Evolutionary conservation across 176 grass and related monocot species (phyloP).

Genomic region (Aegilops sharonensis): DNA sequence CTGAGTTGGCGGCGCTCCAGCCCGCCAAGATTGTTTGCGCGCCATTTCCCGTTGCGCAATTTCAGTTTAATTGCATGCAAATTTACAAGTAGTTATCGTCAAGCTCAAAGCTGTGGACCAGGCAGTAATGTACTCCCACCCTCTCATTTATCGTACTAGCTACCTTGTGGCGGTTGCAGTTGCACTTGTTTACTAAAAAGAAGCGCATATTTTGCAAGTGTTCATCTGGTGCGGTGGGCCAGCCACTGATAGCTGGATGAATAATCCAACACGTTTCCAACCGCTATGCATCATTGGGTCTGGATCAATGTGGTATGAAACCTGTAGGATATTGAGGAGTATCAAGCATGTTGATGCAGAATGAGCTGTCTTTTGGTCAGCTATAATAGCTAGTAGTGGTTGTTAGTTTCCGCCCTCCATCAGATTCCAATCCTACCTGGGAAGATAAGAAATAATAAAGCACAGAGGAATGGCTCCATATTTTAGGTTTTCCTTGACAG

Average conservation of each 20-base stretch:
- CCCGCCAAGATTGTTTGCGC: neutral
- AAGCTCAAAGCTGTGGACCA: neutral
- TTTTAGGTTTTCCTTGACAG: constrained; percentile 16
- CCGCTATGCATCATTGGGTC: neutral
- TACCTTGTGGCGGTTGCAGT: neutral
- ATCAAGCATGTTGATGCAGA: constrained; percentile 17
- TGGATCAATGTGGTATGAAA: constrained; percentile 14
- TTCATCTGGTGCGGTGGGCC: constrained; percentile 17
- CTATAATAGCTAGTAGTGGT: constrained; percentile 16
- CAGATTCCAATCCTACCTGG: constrained; percentile 11
- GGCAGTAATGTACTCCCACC: neutral
- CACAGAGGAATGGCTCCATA: neutral
- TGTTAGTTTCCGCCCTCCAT: constrained; percentile 21
- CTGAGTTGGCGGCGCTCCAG: neutral
- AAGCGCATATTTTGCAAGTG: neutral
- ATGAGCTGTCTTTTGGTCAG: constrained; percentile 37
- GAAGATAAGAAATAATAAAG: constrained; percentile 25
- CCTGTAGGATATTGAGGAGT: constrained; percentile 29
- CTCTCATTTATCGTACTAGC: neutral
- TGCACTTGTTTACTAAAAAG: neutral
- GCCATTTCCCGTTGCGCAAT: neutral
- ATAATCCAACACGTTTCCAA: constrained; percentile 14
- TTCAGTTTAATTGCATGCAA: neutral
- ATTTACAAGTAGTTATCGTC: neutral
- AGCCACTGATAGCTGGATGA: neutral